Base-by-base conservation (phyloP, 2,329 filamentous ascomycete genomes). In the Stagonosporopsis vannaccii region DNA sequence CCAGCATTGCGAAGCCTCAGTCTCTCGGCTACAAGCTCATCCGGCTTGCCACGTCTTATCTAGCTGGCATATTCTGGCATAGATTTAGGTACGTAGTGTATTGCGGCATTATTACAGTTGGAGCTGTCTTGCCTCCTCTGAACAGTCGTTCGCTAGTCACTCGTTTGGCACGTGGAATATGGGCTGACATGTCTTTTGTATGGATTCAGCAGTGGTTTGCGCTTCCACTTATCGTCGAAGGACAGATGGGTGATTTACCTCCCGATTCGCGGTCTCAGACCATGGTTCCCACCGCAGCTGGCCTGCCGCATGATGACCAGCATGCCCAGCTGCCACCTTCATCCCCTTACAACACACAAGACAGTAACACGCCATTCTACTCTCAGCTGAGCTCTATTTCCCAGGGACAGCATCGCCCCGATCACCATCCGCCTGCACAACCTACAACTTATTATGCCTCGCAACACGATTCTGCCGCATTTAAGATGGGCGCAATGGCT, bases 181-280 rank as follows among this genome's bases (percentile, higher is more conserved):
- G 71, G 69, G 63, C 75, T 78, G 68, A 78, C 66, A 78, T 77
- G 74, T 63, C 74, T 59, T 75, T 74, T 60, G 61, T 77, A 65
- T 78, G 75, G 75, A 63, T 78, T 57, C 75, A 78, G 58, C 75
- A 77, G 73, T 78, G 76, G 76, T 63, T 78, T 55, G 70, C 75
- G 56, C 67, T 78, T 68, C 75, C 76, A 43, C 55, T 77, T 59
- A 60, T 76, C 61, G 59, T 67, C 59, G 73, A 77, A 56, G 68
- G 71, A 60, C 71, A 68, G 59, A 78, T 78, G 76, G 76, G 75
- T 51, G 76, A 78, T 62, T 26, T 75, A 66, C 71, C 75, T 50
- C 58, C 65, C 54, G 68, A 68, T 39, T 58, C 69, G 32, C 65
- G 63, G 62, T 59, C 66, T 36, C 73, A 70, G 53, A 54, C 70